Base-by-base conservation (phyloP, 2,329 filamentous ascomycete genomes). In the Cadophora sp. region DNA sequence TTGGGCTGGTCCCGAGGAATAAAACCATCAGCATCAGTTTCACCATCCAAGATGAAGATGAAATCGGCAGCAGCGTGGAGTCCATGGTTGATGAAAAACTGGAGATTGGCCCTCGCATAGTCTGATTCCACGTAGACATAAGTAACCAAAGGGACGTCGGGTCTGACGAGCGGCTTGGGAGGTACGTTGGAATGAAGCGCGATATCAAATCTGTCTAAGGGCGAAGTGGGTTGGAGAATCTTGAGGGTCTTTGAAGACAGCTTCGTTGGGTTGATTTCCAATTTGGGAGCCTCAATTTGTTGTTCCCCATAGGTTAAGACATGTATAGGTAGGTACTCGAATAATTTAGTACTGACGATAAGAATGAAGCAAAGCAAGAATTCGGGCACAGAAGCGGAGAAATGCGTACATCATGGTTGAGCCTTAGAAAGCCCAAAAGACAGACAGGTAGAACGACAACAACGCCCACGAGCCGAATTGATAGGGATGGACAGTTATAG, bases 1-100 rank as follows among this genome's bases (percentile, higher is more conserved):
- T 75, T 76, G 1, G 56, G 13, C 39, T 65, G 24, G 11, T 65
- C 64, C 6, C 65, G 18, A 5, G 72, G 71, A 43, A 67, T 64
- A 16, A 75, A 68, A 7, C 56, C 48, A 1, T 62, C 48, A 0
- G 66, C 68, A 39, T 72, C 48, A 16, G 73, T 72, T 9, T 70
- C 48, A 4, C 73, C 75, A 45, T 76, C 75, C 16, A 76, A 41
- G 22, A 76, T 73, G 61, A 76, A 76, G 20, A 76, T 36, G 43
- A 74, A 75, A 55, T 76, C 74, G 1, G 74, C 73, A 6, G 64
- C 63, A 8, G 53, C 72, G 41, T 76, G 74, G 22, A 76, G 63
- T 18, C 62, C 74, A 60, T 76, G 73, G 1, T 65, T 56, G 24
- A 75, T 61, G 39, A 75, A 76, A 64, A 73, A 76, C 20, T 72